Conservation (phyloP, 1,139 yeast genomes). For the Yueomyces sp. region DNA sequence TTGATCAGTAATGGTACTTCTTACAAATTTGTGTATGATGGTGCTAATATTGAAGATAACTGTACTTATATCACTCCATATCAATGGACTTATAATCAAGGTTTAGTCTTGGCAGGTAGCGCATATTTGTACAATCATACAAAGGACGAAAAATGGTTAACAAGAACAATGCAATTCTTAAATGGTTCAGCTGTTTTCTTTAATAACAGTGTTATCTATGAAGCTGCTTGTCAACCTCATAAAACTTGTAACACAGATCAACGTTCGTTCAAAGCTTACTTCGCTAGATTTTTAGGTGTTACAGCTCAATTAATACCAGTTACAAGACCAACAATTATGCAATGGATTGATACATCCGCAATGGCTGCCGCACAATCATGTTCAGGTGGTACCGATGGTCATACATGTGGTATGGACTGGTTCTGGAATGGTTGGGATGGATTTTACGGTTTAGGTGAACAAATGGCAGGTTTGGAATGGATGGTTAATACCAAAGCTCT, state of each 20-base stretch:
- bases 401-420: conserved; percentile 88
- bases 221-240: conserved; percentile 65
- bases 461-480: conserved; percentile 75
- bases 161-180: conserved; percentile 42
- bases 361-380: conserved; percentile 73
- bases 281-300: conserved; percentile 61
- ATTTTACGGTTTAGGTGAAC: conserved; percentile 83
- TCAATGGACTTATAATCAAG: conserved; percentile 87
- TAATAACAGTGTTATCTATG: conserved; percentile 50
- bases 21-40: conserved; percentile 58
- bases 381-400: conserved; percentile 76
- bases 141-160: conserved; percentile 53
- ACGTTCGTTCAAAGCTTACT: conserved; percentile 76
- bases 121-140: conserved; percentile 76
- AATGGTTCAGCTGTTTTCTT: conserved; percentile 49
- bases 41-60: conserved; percentile 51
- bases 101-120: conserved; percentile 64
- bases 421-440: conserved; percentile 62
- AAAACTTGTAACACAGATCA: conserved; percentile 74
- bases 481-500: conserved; percentile 51
- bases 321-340: conserved; percentile 39
- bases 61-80: conserved; percentile 47
- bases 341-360: conserved; percentile 50
- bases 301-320: conserved; percentile 65
- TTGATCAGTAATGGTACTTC: conserved; percentile 36